These are phyloP conservation scores for Auricularia heimuer DNA, from an alignment of 768 basidiomycete species.

Conservation along the genomic window DNA sequence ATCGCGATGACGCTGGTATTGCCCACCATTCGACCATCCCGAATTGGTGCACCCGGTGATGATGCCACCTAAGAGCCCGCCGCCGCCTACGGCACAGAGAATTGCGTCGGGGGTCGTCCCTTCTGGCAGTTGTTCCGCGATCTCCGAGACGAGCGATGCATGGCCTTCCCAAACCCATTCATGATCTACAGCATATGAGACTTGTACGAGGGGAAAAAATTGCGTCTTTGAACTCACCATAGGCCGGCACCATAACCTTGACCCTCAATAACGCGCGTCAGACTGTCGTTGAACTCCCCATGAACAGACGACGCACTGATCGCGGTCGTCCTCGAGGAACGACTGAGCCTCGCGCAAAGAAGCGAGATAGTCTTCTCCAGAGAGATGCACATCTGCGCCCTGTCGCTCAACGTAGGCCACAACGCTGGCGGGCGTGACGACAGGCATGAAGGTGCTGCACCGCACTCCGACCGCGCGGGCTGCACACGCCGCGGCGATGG, in stretches of 20 bases:
- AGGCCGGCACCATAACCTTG: slow-evolving; percentile 47
- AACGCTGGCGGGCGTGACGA: slow-evolving; percentile 22
- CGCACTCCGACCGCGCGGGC: slow-evolving; percentile 42
- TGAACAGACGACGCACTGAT: slow-evolving; percentile 37
- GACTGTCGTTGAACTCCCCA: neutral
- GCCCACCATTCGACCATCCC: slow-evolving; percentile 62
- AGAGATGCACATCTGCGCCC: slow-evolving; percentile 48
- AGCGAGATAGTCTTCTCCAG: slow-evolving; percentile 48
- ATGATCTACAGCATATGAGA: neutral
- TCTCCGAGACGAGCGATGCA: slow-evolving; percentile 61
- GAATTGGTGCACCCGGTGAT: slow-evolving; percentile 53
- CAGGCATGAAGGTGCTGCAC: slow-evolving; percentile 63
- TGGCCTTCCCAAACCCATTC: slow-evolving; percentile 70
- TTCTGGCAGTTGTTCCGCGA: slow-evolving; percentile 38
- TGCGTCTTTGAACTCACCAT: slow-evolving; percentile 17
- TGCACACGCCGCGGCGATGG: slow-evolving; percentile 57
- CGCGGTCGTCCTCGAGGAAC: slow-evolving; percentile 31
- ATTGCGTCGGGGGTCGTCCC: slow-evolving; percentile 51
- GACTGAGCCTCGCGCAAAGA: slow-evolving; percentile 42
- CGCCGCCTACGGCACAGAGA: slow-evolving; percentile 72
- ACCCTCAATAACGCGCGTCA: slow-evolving; percentile 31
- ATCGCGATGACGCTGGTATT: neutral
- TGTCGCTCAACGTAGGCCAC: slow-evolving; percentile 34
- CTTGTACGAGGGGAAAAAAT: neutral
- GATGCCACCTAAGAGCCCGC: slow-evolving; percentile 59